phyloP scores from a whole-genome alignment of 768 basidiomycete genomes.

The Zangia roseola region DNA sequence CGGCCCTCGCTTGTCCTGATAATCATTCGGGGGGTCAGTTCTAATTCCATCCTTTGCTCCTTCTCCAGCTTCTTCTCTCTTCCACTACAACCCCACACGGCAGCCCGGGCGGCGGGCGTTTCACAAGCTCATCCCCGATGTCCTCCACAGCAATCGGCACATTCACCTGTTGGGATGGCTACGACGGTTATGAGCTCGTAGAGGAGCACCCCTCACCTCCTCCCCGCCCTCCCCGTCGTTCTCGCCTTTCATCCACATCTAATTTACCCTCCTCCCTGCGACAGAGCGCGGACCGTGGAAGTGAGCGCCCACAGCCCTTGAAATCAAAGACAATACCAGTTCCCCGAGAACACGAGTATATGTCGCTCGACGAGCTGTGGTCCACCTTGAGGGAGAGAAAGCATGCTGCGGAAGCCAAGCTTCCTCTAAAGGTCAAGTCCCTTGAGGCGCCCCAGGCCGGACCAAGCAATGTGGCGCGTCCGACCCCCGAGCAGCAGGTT shows the following conservation, averaged over 20 bases:
- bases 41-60: constrained; percentile 22
- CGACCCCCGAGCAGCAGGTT: constrained; percentile 23
- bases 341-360: constrained; percentile 24
- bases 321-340: constrained; percentile 12
- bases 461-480: constrained; percentile 22
- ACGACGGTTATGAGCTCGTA: constrained; percentile 27
- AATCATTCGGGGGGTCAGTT: constrained; percentile 31
- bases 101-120: constrained; percentile 19
- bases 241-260: constrained; percentile 24
- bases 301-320: constrained; percentile 22
- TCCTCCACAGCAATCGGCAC: constrained; percentile 34
- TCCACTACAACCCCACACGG: constrained; percentile 22
- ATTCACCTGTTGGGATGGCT: constrained; percentile 34
- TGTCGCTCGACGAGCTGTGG: constrained; percentile 61
- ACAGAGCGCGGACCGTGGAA: constrained; percentile 15
- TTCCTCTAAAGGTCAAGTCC: constrained; percentile 69
- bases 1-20: constrained; percentile 27
- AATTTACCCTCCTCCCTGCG: constrained; percentile 10
- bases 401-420: constrained; percentile 62
- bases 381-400: constrained; percentile 62
- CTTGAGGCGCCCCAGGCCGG: constrained; percentile 41
- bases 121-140: constrained; percentile 19
- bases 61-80: constrained; percentile 15
- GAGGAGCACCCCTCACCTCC: constrained; percentile 15
- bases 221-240: constrained; percentile 19